These are phyloP conservation scores for Entomortierella beljakovae DNA, from an alignment of 192 early-diverging fungal genomes.

Conservation along the genomic window DNA sequence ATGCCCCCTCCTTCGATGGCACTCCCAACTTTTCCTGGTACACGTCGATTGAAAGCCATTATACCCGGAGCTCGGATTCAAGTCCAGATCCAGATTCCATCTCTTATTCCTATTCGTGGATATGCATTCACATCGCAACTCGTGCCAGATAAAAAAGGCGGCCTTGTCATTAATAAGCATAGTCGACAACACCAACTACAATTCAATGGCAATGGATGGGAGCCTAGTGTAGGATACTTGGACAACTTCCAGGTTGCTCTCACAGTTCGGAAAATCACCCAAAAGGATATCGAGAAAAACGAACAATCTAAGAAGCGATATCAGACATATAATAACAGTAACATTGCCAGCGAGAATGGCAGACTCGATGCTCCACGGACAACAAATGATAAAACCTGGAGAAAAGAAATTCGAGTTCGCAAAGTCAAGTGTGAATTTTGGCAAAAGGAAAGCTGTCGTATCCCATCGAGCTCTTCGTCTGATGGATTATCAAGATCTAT, in stretches of 20 bases:
- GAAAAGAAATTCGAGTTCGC: constrained; percentile 42
- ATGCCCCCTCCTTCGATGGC: constrained; percentile 46
- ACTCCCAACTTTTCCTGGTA: constrained; percentile 33
- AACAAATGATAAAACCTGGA: constrained; percentile 5
- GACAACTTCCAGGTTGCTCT: constrained; percentile 50
- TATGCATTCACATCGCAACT: constrained; percentile 40
- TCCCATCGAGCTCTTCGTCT: constrained; percentile 9
- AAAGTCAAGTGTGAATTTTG: constrained; percentile 54
- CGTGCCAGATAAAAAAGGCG: constrained; percentile 38
- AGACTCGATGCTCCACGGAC: neutral
- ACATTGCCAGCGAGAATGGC: neutral
- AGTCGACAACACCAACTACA: neutral
- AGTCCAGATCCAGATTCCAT: constrained; percentile 47
- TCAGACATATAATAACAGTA: neutral
- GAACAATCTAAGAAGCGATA: constrained; percentile 10
- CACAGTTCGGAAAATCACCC: constrained; percentile 40
- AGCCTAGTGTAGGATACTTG: constrained; percentile 9
- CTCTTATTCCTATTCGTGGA: constrained; percentile 37
- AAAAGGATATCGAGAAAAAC: constrained; percentile 20
- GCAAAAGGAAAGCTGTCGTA: constrained; percentile 49
- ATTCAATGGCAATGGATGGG: constrained; percentile 2
- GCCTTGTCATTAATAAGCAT: constrained; percentile 26
- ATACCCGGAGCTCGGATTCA: constrained; percentile 49
- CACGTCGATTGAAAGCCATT: constrained; percentile 43
- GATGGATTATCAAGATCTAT: constrained; percentile 16